Evolutionary conservation across 192 early-diverging fungal species (phyloP).

Genomic region (Rhizoclosmatium sp.): DNA sequence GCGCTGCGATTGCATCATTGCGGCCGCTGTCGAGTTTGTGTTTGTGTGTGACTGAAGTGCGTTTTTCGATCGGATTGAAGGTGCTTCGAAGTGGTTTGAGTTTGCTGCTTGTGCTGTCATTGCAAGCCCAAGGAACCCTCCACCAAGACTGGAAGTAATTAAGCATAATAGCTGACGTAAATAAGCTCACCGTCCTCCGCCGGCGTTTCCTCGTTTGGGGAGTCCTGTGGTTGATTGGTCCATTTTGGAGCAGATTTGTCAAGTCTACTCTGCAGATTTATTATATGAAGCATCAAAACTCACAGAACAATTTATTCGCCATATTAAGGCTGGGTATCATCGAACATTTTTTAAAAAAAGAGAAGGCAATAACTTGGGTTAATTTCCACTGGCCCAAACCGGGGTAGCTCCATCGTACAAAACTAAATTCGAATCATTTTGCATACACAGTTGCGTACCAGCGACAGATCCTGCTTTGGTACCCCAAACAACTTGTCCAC

Average conservation of each 20-base stretch:
- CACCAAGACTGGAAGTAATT: not conserved
- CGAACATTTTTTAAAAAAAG: no score
- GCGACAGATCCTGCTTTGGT: not conserved
- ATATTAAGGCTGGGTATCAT: no score
- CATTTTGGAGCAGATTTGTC: not conserved
- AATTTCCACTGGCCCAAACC: no score
- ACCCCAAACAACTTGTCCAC: not conserved
- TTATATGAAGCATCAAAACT: no score
- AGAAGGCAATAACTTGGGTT: no score
- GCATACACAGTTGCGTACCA: not conserved
- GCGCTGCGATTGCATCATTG: constrained; percentile 21
- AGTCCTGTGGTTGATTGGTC: constrained; percentile 10
- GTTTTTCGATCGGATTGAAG: constrained; percentile 20
- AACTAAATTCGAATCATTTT: not conserved
- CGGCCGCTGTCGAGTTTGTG: not conserved
- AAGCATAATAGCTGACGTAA: not conserved
- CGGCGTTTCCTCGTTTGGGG: not conserved
- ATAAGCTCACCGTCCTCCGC: not conserved
- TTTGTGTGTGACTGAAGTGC: constrained; percentile 6
- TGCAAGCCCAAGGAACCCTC: not conserved
- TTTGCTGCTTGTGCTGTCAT: not conserved
- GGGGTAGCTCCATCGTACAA: not conserved
- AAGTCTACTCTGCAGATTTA: no score
- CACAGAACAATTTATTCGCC: no score
- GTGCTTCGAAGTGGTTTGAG: not conserved